Conservation (phyloP, 768 basidiomycete genomes). For the Russula compacta region DNA sequence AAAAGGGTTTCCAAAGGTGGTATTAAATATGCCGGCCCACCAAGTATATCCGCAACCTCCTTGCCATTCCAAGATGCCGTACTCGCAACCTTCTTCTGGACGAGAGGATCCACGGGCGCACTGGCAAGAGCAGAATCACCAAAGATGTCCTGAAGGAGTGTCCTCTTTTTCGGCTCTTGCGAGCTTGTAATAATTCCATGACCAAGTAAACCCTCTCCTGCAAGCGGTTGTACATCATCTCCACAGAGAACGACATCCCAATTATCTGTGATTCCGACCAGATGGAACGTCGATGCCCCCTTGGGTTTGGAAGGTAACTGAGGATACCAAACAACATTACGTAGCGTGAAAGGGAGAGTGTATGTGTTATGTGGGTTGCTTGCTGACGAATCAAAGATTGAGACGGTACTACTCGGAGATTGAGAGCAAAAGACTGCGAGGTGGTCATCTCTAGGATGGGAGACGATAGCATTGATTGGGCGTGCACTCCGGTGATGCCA, state of each 20-base stretch:
- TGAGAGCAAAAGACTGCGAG: slow-evolving; percentile 49
- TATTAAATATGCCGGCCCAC: slow-evolving; percentile 65
- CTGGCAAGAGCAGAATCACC: slow-evolving; percentile 59
- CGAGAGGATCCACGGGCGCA: slow-evolving; percentile 21
- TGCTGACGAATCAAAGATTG: slow-evolving; percentile 41
- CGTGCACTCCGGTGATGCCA: slow-evolving; percentile 42
- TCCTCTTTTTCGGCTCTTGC: slow-evolving; percentile 33
- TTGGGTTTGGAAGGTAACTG: slow-evolving; percentile 26
- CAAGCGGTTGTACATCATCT: slow-evolving; percentile 37
- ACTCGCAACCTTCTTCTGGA: slow-evolving; percentile 20
- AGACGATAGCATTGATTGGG: slow-evolving; percentile 38
- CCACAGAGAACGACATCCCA: slow-evolving; percentile 66
- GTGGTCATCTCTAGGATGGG: slow-evolving; percentile 47
- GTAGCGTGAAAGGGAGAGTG: slow-evolving; percentile 55
- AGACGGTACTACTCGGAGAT: slow-evolving; percentile 24
- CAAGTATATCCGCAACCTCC: slow-evolving; percentile 43
- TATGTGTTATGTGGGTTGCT: slow-evolving; percentile 35
- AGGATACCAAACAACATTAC: slow-evolving; percentile 36
- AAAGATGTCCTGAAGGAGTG: slow-evolving; percentile 88
- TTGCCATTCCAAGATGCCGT: slow-evolving; percentile 32
- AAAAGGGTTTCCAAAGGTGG: slow-evolving; percentile 69
- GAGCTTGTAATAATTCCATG: slow-evolving; percentile 28
- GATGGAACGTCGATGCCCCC: slow-evolving; percentile 35
- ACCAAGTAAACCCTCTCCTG: slow-evolving; percentile 37
- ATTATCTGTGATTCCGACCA: slow-evolving; percentile 60